Conservation (phyloP, 2,329 filamentous ascomycete species). For the Neonectria hederae region DNA sequence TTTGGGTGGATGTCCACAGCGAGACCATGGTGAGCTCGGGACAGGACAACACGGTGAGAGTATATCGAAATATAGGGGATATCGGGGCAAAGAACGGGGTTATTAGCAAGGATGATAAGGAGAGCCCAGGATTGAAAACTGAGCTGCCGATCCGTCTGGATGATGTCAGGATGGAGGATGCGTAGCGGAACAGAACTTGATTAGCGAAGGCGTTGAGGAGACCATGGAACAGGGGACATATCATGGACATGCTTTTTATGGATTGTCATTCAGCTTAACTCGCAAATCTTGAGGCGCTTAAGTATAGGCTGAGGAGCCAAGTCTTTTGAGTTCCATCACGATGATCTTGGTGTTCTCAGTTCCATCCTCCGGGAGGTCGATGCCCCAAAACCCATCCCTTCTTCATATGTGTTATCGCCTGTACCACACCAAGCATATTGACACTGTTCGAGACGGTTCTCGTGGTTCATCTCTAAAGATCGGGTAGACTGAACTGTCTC, state of each 20-base stretch:
- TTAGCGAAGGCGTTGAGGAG: slow-evolving; percentile 25
- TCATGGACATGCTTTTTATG: background rate
- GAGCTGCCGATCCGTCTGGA: slow-evolving; percentile 57
- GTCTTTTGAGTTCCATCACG: background rate
- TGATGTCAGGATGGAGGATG: slow-evolving; percentile 52
- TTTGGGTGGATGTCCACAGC: slow-evolving; percentile 71
- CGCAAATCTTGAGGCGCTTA: background rate
- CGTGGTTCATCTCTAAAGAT: background rate
- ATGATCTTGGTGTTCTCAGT: background rate
- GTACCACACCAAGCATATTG: too few relatives aligned
- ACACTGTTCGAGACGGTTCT: background rate
- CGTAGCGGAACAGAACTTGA: slow-evolving; percentile 8
- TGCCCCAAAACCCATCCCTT: background rate
- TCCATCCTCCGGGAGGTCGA: too few relatives aligned
- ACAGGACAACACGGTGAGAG: slow-evolving; percentile 62
- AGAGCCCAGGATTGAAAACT: slow-evolving; percentile 61
- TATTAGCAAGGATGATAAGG: slow-evolving; percentile 4
- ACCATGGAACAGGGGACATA: background rate
- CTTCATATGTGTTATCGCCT: background rate
- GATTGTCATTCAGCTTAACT: background rate
- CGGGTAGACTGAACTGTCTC: background rate
- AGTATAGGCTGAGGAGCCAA: background rate
- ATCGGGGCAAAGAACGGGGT: slow-evolving; percentile 32
- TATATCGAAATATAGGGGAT: slow-evolving; percentile 53
- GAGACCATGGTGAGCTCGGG: slow-evolving; percentile 67